phyloP scores from a whole-genome alignment of 2,329 filamentous ascomycete species.

The Colletotrichum musicola region DNA sequence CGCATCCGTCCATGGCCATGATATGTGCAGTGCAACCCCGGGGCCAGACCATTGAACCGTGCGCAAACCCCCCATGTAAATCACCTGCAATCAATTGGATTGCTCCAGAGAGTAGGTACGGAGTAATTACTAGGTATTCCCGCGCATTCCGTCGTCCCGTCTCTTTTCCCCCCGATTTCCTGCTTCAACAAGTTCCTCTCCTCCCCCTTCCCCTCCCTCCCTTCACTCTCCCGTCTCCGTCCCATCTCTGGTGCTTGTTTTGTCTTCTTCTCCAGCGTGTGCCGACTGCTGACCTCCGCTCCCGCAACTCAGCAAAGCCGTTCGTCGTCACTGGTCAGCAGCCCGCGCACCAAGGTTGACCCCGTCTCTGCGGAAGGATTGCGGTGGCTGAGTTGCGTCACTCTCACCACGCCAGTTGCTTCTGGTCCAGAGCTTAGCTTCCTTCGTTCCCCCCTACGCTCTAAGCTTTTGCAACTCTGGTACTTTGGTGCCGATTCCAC shows the following conservation, averaged over 20 bases:
- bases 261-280: conserved; percentile 6
- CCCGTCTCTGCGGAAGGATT: conserved; percentile 20
- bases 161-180: conserved; percentile 12
- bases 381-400: conserved; percentile 28
- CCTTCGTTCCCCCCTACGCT: not conserved
- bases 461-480: conserved; percentile 44
- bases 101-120: too few relatives aligned
- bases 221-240: conserved; percentile 16
- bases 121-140: conserved; percentile 1
- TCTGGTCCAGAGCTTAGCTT: conserved; percentile 13
- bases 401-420: conserved; percentile 1
- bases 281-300: not conserved
- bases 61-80: not conserved
- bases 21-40: not conserved
- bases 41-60: not conserved
- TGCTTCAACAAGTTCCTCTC: conserved; percentile 9
- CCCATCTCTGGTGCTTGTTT: conserved; percentile 23
- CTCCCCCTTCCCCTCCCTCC: conserved; percentile 7
- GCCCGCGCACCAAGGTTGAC: conserved; percentile 7
- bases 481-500: conserved; percentile 67
- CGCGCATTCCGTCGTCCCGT: conserved; percentile 34
- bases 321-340: conserved; percentile 7
- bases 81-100: too few relatives aligned
- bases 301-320: conserved; percentile 2
- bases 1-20: not conserved